phyloP scores from a whole-genome alignment of 2,329 filamentous ascomycete genomes.

The Cladophialophora carrionii region DNA sequence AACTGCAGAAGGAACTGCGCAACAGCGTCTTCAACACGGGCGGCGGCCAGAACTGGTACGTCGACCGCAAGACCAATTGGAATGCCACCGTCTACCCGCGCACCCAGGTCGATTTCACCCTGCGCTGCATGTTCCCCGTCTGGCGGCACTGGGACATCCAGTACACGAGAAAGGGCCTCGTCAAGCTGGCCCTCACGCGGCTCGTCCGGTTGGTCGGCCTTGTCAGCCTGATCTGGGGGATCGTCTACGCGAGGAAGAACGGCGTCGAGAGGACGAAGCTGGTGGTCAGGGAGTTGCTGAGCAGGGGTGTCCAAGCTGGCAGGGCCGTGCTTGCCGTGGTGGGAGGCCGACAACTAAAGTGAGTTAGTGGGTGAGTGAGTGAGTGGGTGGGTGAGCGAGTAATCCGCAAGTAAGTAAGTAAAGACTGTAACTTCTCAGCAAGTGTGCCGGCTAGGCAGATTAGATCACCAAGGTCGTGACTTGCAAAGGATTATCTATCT shows the following conservation, averaged over 20 bases:
- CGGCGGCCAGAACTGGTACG: constrained; percentile 57
- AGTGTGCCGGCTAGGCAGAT: no score
- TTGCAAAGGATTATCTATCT: no score
- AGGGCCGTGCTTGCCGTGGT: constrained; percentile 1
- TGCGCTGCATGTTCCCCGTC: constrained; percentile 56
- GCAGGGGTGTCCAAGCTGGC: constrained; percentile 11
- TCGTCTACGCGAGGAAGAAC: constrained; percentile 20
- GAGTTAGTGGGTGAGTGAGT: no score
- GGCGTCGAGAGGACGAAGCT: constrained; percentile 17
- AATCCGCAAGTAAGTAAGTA: no score
- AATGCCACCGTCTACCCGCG: constrained; percentile 55
- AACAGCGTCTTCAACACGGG: constrained; percentile 54
- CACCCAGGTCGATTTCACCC: constrained; percentile 57
- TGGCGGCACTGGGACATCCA: constrained; percentile 59
- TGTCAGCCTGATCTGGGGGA: constrained; percentile 17
- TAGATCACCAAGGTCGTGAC: not conserved
- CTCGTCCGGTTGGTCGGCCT: constrained; percentile 34
- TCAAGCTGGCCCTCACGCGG: constrained; percentile 40
- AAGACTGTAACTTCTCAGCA: no score
- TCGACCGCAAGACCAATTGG: constrained; percentile 51
- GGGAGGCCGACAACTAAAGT: not conserved
- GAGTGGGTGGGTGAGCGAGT: no score
- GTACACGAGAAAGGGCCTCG: constrained; percentile 55
- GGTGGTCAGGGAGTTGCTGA: constrained; percentile 11
- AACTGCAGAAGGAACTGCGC: constrained; percentile 53